Evolutionary conservation across 257 asterid genomes (phyloP).

Genomic region (Verbascum thapsus): DNA sequence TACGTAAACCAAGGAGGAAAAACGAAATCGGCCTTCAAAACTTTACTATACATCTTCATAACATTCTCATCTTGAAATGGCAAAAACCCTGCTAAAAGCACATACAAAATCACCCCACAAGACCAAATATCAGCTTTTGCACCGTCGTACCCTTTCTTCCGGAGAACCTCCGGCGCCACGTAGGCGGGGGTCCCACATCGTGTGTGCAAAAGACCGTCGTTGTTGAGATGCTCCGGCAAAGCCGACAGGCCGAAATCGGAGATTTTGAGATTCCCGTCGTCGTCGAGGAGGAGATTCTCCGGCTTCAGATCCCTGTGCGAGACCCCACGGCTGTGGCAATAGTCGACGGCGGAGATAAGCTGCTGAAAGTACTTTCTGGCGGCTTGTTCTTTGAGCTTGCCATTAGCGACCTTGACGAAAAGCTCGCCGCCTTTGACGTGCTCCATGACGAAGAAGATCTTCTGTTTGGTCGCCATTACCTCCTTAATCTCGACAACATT

Average conservation of each 20-base stretch:
- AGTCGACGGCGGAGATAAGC: constrained; percentile 76
- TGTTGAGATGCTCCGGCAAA: constrained; percentile 59
- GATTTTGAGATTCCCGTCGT: constrained; percentile 58
- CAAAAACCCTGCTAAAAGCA: constrained; percentile 65
- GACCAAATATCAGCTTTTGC: constrained; percentile 87
- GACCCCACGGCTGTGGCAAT: constrained; percentile 89
- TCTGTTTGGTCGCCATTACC: constrained; percentile 80
- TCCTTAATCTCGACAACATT: constrained; percentile 76
- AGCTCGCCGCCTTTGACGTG: constrained; percentile 81
- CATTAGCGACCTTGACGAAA: constrained; percentile 55
- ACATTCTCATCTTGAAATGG: constrained; percentile 75
- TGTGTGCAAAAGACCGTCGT: constrained; percentile 78
- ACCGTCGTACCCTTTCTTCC: constrained; percentile 80
- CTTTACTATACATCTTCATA: constrained; percentile 72
- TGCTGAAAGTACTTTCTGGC: constrained; percentile 80
- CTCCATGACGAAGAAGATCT: constrained; percentile 75
- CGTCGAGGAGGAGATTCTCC: constrained; percentile 77
- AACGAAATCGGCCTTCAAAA: constrained; percentile 67
- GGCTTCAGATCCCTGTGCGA: constrained; percentile 77
- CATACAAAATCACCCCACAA: constrained; percentile 79
- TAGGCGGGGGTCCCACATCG: constrained; percentile 88
- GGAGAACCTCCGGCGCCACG: constrained; percentile 76
- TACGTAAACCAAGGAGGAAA: constrained; percentile 73
- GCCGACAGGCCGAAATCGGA: constrained; percentile 87
- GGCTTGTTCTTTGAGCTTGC: constrained; percentile 52